These are phyloP conservation scores for Phytophthora sp. DNA, from an alignment of 352 stramenopile genomes.

Conservation along the genomic window DNA sequence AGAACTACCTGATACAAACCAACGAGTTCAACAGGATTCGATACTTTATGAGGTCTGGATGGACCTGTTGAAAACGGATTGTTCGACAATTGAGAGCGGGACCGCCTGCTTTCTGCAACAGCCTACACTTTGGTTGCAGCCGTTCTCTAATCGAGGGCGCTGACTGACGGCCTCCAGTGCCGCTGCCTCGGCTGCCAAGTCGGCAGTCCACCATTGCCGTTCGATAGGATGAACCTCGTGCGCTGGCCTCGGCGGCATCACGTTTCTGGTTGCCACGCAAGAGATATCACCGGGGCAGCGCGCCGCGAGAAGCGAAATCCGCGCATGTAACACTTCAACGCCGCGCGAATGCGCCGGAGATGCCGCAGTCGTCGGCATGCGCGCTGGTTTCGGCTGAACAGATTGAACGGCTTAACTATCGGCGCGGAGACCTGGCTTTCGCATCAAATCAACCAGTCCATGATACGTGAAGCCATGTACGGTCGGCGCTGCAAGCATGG, in stretches of 20 bases:
- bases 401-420: not conserved
- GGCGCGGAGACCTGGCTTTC: too few species aligned
- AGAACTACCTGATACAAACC: too few species aligned
- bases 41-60: too few species aligned
- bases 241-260: too few species aligned
- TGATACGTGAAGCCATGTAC: slow-evolving; percentile 6
- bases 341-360: not conserved
- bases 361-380: not conserved
- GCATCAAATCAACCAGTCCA: not conserved
- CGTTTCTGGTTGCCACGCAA: not conserved
- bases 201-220: not conserved
- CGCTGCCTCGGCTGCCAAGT: slow-evolving; percentile 1
- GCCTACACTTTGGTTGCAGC: too few species aligned
- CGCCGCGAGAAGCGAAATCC: not conserved
- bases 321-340: not conserved
- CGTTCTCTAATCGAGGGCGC: too few species aligned
- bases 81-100: too few species aligned
- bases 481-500: not conserved
- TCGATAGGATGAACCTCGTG: slow-evolving; percentile 9
- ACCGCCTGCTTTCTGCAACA: too few species aligned
- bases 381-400: not conserved
- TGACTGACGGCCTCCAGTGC: too few species aligned
- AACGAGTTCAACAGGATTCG: too few species aligned
- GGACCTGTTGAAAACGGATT: too few species aligned
- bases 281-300: not conserved